Evolutionary conservation across 2,329 filamentous ascomycete species (phyloP).

Genomic region (Curvularia hawaiiensis): DNA sequence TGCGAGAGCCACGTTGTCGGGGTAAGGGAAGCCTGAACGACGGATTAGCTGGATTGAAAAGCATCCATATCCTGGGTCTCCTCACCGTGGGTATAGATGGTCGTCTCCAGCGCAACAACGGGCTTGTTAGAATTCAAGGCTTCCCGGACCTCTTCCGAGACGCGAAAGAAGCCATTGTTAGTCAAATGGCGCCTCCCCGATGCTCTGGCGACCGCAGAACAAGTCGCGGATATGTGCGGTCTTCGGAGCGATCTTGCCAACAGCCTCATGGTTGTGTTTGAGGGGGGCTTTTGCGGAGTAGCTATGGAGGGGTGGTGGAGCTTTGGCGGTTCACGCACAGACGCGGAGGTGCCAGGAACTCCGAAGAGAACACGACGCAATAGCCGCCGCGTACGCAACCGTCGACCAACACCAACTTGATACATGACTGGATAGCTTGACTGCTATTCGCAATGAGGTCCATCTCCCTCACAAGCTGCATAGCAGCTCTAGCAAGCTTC

Average conservation of each 20-base stretch:
- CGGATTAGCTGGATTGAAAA: conserved; percentile 12
- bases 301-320: conserved; percentile 18
- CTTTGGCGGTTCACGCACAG: conserved; percentile 26
- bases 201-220: not conserved
- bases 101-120: conserved; percentile 91
- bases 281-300: conserved; percentile 5
- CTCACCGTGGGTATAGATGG: conserved; percentile 92
- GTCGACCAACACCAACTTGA: conserved; percentile 23
- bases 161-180: conserved; percentile 62
- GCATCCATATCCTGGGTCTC: not conserved
- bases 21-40: conserved; percentile 67
- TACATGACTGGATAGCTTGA: conserved; percentile 41
- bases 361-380: conserved; percentile 49
- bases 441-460: conserved; percentile 49
- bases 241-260: conserved; percentile 24
- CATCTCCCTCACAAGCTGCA: conserved; percentile 46
- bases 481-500: conserved; percentile 66
- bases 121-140: conserved; percentile 76
- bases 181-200: conserved; percentile 36
- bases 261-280: conserved; percentile 33
- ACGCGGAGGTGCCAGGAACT: conserved; percentile 29
- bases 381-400: conserved; percentile 30
- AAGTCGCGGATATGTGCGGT: conserved; percentile 18
- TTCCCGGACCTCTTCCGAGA: conserved; percentile 83
- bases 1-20: conserved; percentile 76